Conservation (phyloP, 805 yeast species). For the Cyberlindnera japonica region DNA sequence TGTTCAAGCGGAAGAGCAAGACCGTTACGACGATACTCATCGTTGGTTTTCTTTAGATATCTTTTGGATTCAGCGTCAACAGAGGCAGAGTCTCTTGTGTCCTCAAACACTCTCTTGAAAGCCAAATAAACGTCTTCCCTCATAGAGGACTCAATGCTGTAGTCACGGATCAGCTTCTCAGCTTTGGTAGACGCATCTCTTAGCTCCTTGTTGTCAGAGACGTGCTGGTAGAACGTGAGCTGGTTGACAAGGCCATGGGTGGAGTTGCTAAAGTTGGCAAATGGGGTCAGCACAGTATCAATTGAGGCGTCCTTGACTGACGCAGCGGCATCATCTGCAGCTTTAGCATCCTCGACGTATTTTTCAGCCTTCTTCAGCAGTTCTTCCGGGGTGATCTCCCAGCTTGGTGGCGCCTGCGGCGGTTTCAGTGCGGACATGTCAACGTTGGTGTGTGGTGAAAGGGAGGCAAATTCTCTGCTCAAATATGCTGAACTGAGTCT, state of each 20-base stretch:
- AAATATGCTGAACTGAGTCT: background rate
- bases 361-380: conserved; percentile 41
- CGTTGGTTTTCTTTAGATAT: conserved; percentile 53
- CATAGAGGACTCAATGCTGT: conserved; percentile 57
- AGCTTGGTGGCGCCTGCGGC: conserved; percentile 38
- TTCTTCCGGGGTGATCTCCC: conserved; percentile 57
- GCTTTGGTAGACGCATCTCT: conserved; percentile 70
- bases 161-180: conserved; percentile 52
- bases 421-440: conserved; percentile 8
- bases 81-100: conserved; percentile 29
- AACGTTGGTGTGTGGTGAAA: background rate
- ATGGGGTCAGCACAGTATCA: conserved; percentile 52
- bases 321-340: conserved; percentile 53
- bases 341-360: conserved; percentile 40
- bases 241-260: conserved; percentile 44
- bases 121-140: conserved; percentile 65
- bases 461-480: conserved; percentile 1
- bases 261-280: conserved; percentile 48
- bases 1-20: conserved; percentile 53
- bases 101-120: conserved; percentile 48
- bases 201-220: conserved; percentile 57
- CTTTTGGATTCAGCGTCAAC: conserved; percentile 54
- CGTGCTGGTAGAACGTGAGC: conserved; percentile 68
- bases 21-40: conserved; percentile 64
- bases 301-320: conserved; percentile 45